Percentiles rank a stretch among this genome's conserved stretches.
These are phyloP conservation scores for Annulohypoxylon moriforme DNA, from an alignment of 495 filamentous ascomycete species.

Conservation along the genomic window DNA sequence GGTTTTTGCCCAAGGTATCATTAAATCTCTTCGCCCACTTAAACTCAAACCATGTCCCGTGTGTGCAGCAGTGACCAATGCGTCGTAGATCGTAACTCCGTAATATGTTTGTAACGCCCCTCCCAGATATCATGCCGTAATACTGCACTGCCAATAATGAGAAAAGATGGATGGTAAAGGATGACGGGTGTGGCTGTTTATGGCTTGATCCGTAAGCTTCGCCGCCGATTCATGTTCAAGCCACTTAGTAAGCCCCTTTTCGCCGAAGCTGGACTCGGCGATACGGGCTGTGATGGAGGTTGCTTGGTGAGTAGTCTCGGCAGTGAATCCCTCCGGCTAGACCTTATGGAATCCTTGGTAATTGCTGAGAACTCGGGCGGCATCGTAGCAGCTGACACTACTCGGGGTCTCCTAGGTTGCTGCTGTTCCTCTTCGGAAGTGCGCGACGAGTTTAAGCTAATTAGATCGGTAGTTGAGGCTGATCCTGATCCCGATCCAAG, in stretches of 20 bases:
- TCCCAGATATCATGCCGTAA: slow-evolving; percentile 4
- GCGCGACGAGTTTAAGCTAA: slow-evolving; percentile 29
- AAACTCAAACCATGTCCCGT: slow-evolving; percentile 27
- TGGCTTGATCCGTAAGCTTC: slow-evolving; percentile 54
- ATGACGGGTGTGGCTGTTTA: slow-evolving; percentile 17
- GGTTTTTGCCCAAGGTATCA: slow-evolving; percentile 39
- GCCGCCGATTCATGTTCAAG: slow-evolving; percentile 49
- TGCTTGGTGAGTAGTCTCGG: slow-evolving; percentile 40
- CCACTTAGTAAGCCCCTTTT: slow-evolving; percentile 57
- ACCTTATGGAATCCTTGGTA: slow-evolving; percentile 53
- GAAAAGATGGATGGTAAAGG: neutral
- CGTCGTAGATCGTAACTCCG: slow-evolving; percentile 33
- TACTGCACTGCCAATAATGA: slow-evolving; percentile 7
- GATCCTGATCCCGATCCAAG: slow-evolving; percentile 12
- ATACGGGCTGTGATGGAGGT: slow-evolving; percentile 43
- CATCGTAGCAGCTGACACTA: slow-evolving; percentile 23
- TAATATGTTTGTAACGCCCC: slow-evolving; percentile 25
- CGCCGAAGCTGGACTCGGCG: slow-evolving; percentile 38
- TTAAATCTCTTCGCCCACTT: slow-evolving; percentile 1
- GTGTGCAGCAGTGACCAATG: slow-evolving; percentile 18
- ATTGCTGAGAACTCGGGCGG: slow-evolving; percentile 52
- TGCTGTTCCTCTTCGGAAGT: slow-evolving; percentile 24
- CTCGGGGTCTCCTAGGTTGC: slow-evolving; percentile 25
- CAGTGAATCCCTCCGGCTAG: slow-evolving; percentile 52
- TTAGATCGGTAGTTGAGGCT: slow-evolving; percentile 39